phyloP scores from a whole-genome alignment of 2,329 filamentous ascomycete genomes.

The Orbilia blumenaviensis region DNA sequence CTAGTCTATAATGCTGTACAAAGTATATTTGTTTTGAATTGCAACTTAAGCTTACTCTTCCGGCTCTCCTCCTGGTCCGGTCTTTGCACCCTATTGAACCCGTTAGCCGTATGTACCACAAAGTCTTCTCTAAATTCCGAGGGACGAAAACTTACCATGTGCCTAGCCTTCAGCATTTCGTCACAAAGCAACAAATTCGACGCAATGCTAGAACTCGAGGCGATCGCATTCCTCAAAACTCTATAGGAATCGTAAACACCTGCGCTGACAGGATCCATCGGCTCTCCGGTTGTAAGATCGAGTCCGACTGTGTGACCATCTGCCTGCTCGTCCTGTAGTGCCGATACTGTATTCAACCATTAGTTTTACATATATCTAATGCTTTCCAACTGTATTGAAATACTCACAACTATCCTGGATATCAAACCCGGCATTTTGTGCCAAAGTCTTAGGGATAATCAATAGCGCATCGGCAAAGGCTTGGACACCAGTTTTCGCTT shows the following conservation, averaged over 20 bases:
- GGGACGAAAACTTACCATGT: constrained; percentile 72
- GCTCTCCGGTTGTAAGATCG: constrained; percentile 83
- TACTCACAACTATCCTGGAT: constrained; percentile 90
- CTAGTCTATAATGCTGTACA: constrained; percentile 44
- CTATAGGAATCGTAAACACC: constrained; percentile 97
- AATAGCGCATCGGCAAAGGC: constrained; percentile 95
- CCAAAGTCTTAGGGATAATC: constrained; percentile 95
- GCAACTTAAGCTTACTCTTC: constrained; percentile 48
- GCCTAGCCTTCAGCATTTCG: constrained; percentile 94
- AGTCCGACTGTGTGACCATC: constrained; percentile 88
- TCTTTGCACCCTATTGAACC: constrained; percentile 54
- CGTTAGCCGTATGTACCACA: constrained; percentile 7
- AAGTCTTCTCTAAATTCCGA: background rate
- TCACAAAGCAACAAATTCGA: constrained; percentile 95
- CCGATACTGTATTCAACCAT: constrained; percentile 70
- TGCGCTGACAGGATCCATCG: constrained; percentile 92
- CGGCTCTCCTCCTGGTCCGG: constrained; percentile 55
- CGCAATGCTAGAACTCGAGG: constrained; percentile 92
- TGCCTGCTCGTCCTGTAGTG: constrained; percentile 82
- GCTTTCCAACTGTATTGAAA: background rate
- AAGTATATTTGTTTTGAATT: background rate
- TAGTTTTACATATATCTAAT: constrained; percentile 52
- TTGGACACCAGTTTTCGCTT: constrained; percentile 93
- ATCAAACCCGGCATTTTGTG: constrained; percentile 94
- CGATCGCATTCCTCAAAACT: constrained; percentile 90